These are phyloP conservation scores for Microsporum audouinii DNA, from an alignment of 2,329 filamentous ascomycete genomes.

Conservation along the genomic window DNA sequence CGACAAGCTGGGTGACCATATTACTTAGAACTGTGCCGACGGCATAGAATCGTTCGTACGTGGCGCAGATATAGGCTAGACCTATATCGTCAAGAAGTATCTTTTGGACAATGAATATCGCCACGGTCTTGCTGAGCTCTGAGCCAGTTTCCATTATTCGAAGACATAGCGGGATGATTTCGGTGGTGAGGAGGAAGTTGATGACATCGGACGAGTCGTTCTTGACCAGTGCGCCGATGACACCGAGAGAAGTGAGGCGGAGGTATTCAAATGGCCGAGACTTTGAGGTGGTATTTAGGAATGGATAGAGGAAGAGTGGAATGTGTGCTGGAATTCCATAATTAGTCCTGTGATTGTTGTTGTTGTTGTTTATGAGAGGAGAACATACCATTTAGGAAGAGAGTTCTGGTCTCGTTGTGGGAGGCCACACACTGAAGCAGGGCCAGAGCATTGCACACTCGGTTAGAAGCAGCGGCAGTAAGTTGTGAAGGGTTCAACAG, in stretches of 20 bases:
- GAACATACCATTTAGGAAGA: constrained; percentile 73
- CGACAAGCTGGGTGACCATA: constrained; percentile 95
- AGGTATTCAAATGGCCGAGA: constrained; percentile 96
- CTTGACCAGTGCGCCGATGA: constrained; percentile 94
- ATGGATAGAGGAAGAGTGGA: constrained; percentile 92
- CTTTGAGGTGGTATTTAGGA: constrained; percentile 97
- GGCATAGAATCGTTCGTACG: constrained; percentile 95
- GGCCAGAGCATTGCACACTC: constrained; percentile 93
- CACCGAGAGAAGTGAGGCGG: constrained; percentile 84
- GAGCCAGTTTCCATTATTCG: constrained; percentile 99
- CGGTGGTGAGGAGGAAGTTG: constrained; percentile 95
- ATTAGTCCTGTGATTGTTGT: background rate
- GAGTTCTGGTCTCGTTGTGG: constrained; percentile 85
- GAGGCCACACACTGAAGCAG: constrained; percentile 94
- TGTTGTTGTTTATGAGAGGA: background rate
- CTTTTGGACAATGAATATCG: constrained; percentile 99
- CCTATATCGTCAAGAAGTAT: constrained; percentile 94
- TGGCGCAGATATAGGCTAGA: constrained; percentile 95
- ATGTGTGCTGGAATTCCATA: constrained; percentile 61
- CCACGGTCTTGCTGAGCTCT: constrained; percentile 95
- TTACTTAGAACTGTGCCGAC: constrained; percentile 96
- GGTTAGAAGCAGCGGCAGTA: constrained; percentile 91
- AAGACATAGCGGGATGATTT: constrained; percentile 94
- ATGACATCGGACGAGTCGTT: constrained; percentile 98
- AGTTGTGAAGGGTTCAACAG: constrained; percentile 93